phyloP scores from a whole-genome alignment of 225 moss, liverwort and hornwort species.

The Polytrichum formosum region DNA sequence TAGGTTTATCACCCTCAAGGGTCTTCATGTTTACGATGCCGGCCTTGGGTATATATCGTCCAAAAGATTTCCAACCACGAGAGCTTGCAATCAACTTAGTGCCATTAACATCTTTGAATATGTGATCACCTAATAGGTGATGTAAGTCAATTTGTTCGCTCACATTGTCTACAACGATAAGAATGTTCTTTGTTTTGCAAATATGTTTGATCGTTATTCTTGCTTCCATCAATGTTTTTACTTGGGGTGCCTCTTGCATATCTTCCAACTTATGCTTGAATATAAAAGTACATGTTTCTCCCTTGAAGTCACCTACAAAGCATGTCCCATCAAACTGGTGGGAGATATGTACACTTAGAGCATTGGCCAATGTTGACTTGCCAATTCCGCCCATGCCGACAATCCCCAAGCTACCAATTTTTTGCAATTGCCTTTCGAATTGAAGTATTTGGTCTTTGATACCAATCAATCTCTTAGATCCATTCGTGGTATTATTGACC shows the following conservation, averaged over 20 bases:
- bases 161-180: constrained; percentile 5
- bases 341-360: constrained; percentile 2
- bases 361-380: constrained; percentile 9
- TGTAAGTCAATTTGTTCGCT: not conserved
- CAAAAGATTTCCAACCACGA: not conserved
- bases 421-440: not conserved
- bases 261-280: not conserved
- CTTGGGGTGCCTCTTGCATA: not conserved
- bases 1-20: constrained; percentile 1
- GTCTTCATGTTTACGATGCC: not conserved
- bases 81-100: not conserved
- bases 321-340: constrained; percentile 2
- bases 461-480: not conserved
- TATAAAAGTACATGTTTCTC: not conserved
- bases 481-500: no score
- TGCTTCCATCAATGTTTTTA: not conserved
- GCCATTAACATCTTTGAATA: not conserved
- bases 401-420: not conserved
- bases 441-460: not conserved
- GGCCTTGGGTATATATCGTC: not conserved
- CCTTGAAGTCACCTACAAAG: not conserved
- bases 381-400: constrained; percentile 9
- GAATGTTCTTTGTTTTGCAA: not conserved
- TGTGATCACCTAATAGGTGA: constrained; percentile 1
- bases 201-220: not conserved